These are phyloP conservation scores for Eremochloa ophiuroides DNA, from an alignment of 176 grass and related monocot genomes.

Conservation along the genomic window DNA sequence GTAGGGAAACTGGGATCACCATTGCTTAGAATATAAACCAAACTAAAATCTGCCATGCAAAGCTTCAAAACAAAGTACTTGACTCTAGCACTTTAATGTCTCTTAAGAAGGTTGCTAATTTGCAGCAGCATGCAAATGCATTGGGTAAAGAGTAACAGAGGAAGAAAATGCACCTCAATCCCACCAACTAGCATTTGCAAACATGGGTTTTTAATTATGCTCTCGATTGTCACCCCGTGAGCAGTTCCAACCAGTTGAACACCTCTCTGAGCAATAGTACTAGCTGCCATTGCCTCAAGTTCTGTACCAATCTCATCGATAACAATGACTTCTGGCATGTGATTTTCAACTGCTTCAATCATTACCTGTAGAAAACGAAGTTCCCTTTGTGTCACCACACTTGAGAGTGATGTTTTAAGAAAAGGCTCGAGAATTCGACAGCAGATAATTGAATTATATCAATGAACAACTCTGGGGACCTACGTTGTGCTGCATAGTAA, in stretches of 20 bases:
- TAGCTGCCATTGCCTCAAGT: constrained; percentile 92
- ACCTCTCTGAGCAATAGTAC: constrained; percentile 97
- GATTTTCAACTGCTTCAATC: constrained; percentile 99
- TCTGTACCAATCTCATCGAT: constrained; percentile 99
- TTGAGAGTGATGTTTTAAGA: background rate
- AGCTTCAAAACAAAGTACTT: background rate
- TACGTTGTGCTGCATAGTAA: constrained; percentile 96
- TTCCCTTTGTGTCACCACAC: background rate
- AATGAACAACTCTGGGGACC: constrained; percentile 29
- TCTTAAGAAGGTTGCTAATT: background rate
- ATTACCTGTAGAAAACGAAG: constrained; percentile 55
- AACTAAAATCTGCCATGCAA: background rate
- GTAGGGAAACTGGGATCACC: background rate
- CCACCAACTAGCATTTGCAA: constrained; percentile 93
- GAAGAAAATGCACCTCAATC: constrained; percentile 68
- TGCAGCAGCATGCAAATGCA: constrained; percentile 8
- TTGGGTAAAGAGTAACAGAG: background rate
- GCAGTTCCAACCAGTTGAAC: constrained; percentile 98
- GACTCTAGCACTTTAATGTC: background rate
- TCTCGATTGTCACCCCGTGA: constrained; percentile 95
- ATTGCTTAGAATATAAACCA: background rate
- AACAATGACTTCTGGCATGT: constrained; percentile 99
- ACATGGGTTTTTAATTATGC: constrained; percentile 96
- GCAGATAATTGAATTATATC: constrained; percentile 1
- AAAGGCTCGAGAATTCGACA: background rate